phyloP scores from a whole-genome alignment of 2,329 filamentous ascomycete species.

The Paraphaeosphaeria minitans region DNA sequence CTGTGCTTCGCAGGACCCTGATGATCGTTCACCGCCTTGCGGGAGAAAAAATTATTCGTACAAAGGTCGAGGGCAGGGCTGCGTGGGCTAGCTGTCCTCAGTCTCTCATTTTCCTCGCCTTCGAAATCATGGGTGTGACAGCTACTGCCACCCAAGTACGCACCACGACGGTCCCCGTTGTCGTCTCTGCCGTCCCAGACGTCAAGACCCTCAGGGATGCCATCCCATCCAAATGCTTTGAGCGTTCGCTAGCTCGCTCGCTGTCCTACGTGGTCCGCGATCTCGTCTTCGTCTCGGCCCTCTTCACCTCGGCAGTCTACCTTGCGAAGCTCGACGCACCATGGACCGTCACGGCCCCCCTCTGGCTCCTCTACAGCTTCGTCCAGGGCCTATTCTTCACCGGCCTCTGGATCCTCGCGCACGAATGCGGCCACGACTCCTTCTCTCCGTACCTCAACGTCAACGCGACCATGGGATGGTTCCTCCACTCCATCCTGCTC shows the following conservation, averaged over 20 bases:
- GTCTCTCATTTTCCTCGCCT: background rate
- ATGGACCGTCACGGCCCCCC: slow-evolving; percentile 23
- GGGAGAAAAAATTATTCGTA: background rate
- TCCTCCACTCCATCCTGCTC: slow-evolving; percentile 67
- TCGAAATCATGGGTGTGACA: background rate
- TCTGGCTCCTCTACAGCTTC: slow-evolving; percentile 66
- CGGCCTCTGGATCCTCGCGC: slow-evolving; percentile 69
- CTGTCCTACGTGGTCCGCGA: slow-evolving; percentile 32
- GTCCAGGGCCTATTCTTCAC: slow-evolving; percentile 69
- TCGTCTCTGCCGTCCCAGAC: slow-evolving; percentile 20
- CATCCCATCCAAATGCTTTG: slow-evolving; percentile 32
- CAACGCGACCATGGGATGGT: slow-evolving; percentile 68
- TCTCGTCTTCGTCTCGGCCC: slow-evolving; percentile 13
- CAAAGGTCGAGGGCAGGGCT: background rate
- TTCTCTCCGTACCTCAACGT: slow-evolving; percentile 63
- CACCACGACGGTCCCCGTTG: background rate
- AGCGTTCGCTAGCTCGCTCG: slow-evolving; percentile 29
- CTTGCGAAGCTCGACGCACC: slow-evolving; percentile 23
- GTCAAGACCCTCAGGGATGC: slow-evolving; percentile 31
- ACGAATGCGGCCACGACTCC: slow-evolving; percentile 73
- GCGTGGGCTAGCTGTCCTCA: background rate
- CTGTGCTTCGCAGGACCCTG: background rate
- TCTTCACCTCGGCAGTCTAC: slow-evolving; percentile 3
- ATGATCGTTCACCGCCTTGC: background rate
- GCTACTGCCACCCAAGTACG: background rate